phyloP scores from a whole-genome alignment of 495 filamentous ascomycete species.

The Neurospora sp. region DNA sequence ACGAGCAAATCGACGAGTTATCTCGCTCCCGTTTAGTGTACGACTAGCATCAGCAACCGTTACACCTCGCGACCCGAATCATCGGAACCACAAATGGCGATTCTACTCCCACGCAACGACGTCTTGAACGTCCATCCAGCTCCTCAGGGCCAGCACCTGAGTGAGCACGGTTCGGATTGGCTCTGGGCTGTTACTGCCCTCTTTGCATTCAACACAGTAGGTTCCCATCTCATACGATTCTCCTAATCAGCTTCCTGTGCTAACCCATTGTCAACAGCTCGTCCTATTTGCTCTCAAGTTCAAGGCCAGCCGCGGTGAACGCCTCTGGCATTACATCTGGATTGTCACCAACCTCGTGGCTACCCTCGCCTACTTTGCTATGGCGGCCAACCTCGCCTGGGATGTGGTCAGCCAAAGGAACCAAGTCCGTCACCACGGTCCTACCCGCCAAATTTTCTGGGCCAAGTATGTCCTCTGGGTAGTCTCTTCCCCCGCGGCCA shows the following conservation, averaged over 20 bases:
- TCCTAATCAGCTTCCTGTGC: background rate
- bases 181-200: conserved; percentile 35
- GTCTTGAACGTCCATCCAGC: conserved; percentile 37
- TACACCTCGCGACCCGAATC: background rate
- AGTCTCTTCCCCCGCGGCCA: conserved; percentile 32
- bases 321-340: conserved; percentile 47
- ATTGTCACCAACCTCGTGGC: conserved; percentile 37
- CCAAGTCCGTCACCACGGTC: conserved; percentile 14
- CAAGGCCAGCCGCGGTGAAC: conserved; percentile 33
- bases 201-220: conserved; percentile 29
- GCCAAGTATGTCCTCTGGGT: conserved; percentile 42
- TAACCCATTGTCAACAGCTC: conserved; percentile 11
- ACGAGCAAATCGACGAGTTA: background rate
- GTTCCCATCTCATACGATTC: conserved; percentile 3
- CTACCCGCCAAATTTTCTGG: conserved; percentile 39
- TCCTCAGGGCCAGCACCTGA: conserved; percentile 26
- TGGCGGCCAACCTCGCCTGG: conserved; percentile 35
- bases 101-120: conserved; percentile 24
- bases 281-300: conserved; percentile 27
- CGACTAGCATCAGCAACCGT: background rate
- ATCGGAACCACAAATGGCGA: conserved; percentile 7
- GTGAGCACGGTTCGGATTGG: conserved; percentile 37
- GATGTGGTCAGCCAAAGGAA: conserved; percentile 22
- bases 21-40: background rate
- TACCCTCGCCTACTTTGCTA: conserved; percentile 35